Base-by-base conservation (phyloP, 1,284 basidiomycete species). In the Mycena sp. region DNA sequence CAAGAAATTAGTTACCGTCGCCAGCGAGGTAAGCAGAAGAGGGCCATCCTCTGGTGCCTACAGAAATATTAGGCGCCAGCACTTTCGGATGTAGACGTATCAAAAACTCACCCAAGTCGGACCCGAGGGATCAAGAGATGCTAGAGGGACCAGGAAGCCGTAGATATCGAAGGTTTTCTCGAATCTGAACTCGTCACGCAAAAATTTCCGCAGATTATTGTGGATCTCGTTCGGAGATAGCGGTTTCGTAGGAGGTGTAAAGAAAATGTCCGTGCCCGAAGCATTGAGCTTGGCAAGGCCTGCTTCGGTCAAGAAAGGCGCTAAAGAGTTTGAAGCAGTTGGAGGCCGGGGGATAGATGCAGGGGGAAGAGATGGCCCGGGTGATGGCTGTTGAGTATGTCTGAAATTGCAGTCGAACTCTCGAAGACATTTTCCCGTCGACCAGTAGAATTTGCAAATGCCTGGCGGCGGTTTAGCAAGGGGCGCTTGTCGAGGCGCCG, bases 21-120 rank as follows among this genome's bases (percentile, higher is more conserved):
- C 82, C 25, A 89, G 80, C 0, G 81, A 76, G 13, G 81, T 79
- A 13, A 90, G 79, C 22, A 90, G 80, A 3, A 86, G 79, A 83
- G 89, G 89, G 0, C 87, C 87, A 63, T 86, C 87, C 67, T 87
- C 87, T 18, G 82, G 79, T 30, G 84, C 83, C 89, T 90, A 68
- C 6, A 65, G 13, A 62, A 54, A 70, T 11, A 73, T 67, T 62
- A 62, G 39, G 25, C 11, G 30, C 25, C 16, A 57, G 54, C 34
- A 50, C 50, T 14, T 22, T 37, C 34, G 52, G 20, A 16, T 16
- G 41, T 48, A 22, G 6, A 39, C 57, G 30, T 25, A 70, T 63
- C 13, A 18, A 71, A 13, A n/a, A 71, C 83, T 65, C 77, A 91
- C 90, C 91, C 91, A 92, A 60, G 76, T 72, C 25, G 77, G 74